Evolutionary conservation across 2,329 filamentous ascomycete genomes (phyloP).

Genomic region (Penicillium sp.): DNA sequence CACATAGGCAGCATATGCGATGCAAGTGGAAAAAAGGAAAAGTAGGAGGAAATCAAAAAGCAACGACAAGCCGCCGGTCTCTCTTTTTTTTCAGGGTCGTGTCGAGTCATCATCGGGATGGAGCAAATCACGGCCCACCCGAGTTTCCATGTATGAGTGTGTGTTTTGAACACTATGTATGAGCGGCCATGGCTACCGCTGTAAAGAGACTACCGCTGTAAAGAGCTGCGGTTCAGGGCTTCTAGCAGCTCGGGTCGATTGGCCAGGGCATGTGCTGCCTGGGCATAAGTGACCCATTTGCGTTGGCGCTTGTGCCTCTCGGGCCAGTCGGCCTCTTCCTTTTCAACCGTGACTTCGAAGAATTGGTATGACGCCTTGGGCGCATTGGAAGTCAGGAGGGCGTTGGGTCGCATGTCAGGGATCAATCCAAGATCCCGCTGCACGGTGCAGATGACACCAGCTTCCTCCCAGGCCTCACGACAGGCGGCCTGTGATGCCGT

Average conservation of each 20-base stretch:
- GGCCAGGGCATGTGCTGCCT: slow-evolving; percentile 76
- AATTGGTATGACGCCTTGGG: slow-evolving; percentile 66
- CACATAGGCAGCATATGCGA: slow-evolving; percentile 11
- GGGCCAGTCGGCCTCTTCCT: slow-evolving; percentile 85
- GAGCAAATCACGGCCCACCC: slow-evolving; percentile 5
- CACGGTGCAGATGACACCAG: slow-evolving; percentile 83
- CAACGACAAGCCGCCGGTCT: slow-evolving; percentile 19
- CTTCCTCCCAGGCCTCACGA: slow-evolving; percentile 97
- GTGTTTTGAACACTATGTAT: slow-evolving; percentile 4
- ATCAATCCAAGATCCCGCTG: slow-evolving; percentile 85
- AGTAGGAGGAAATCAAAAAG: slow-evolving; percentile 10
- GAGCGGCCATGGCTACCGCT: slow-evolving; percentile 38
- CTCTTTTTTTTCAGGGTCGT: slow-evolving; percentile 20
- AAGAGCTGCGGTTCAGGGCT: slow-evolving; percentile 77
- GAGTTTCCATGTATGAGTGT: slow-evolving; percentile 9
- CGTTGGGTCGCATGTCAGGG: slow-evolving; percentile 68
- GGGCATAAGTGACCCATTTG: slow-evolving; percentile 82
- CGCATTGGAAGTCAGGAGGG: slow-evolving; percentile 56
- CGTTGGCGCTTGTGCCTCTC: slow-evolving; percentile 89
- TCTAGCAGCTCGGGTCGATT: slow-evolving; percentile 83
- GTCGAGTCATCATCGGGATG: slow-evolving; percentile 21
- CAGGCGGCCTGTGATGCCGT: slow-evolving; percentile 79
- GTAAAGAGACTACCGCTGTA: slow-evolving; percentile 63
- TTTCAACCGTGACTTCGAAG: slow-evolving; percentile 80
- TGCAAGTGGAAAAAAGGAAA: slow-evolving; percentile 10